Evolutionary conservation across 805 yeast species (phyloP).

Genomic region (Myxozyma sirexii): DNA sequence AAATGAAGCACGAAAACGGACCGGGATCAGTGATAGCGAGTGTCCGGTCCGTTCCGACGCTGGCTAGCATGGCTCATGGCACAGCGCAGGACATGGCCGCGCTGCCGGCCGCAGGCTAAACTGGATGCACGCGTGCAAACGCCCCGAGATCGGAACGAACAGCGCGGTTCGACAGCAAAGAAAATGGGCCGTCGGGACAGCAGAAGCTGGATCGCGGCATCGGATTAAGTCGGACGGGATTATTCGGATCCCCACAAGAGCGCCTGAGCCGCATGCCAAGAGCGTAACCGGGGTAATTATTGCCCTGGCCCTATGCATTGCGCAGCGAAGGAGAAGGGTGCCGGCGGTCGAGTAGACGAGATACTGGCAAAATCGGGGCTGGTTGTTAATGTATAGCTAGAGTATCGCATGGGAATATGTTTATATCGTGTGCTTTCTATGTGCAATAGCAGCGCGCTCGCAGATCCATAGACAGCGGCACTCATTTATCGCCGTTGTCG

Average conservation of each 20-base stretch:
- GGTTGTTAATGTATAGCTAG: too few relatives aligned
- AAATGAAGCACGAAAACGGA: not conserved
- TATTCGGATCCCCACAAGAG: constrained; percentile 7
- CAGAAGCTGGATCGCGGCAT: not conserved
- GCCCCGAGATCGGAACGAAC: not conserved
- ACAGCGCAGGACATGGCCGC: too few relatives aligned
- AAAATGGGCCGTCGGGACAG: not conserved
- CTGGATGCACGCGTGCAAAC: not conserved
- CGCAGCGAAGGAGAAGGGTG: not conserved
- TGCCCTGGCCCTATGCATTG: constrained; percentile 1
- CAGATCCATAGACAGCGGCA: too few relatives aligned
- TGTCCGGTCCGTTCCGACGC: constrained; percentile 8
- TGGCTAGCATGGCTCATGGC: too few relatives aligned
- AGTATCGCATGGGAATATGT: too few relatives aligned
- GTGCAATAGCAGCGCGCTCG: too few relatives aligned
- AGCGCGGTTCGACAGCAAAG: too few relatives aligned
- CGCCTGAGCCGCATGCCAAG: constrained; percentile 11
- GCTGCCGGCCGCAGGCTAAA: not conserved
- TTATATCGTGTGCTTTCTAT: too few relatives aligned
- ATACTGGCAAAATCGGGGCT: too few relatives aligned
- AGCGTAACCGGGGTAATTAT: constrained; percentile 11
- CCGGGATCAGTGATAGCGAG: not conserved
- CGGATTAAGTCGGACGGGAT: constrained; percentile 5
- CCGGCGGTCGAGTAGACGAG: not conserved
- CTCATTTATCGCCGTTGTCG: constrained; percentile 18